Evolutionary conservation across 2,329 filamentous ascomycete genomes (phyloP).

Genomic region (Dothideomycetes sp.): DNA sequence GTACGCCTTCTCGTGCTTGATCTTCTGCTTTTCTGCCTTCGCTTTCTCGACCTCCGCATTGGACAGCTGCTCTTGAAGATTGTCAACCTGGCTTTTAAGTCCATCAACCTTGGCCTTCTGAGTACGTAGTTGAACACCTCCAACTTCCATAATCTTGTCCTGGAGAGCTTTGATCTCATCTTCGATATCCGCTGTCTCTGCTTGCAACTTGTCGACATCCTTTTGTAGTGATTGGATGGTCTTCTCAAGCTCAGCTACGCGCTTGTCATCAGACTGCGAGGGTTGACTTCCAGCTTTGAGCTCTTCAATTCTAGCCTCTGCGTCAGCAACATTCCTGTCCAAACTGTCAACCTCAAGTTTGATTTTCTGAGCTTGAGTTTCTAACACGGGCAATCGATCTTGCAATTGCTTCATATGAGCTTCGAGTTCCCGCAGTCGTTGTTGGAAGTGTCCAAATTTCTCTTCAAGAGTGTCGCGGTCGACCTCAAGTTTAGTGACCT

Average conservation of each 20-base stretch:
- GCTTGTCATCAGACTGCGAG: slow-evolving; percentile 68
- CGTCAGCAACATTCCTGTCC: slow-evolving; percentile 73
- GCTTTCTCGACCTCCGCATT: slow-evolving; percentile 78
- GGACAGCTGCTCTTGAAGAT: slow-evolving; percentile 72
- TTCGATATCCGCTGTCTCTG: slow-evolving; percentile 82
- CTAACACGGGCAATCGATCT: slow-evolving; percentile 70
- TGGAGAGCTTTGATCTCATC: slow-evolving; percentile 87
- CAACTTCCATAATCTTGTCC: slow-evolving; percentile 96
- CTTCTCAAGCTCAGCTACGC: slow-evolving; percentile 63
- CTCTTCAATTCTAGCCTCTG: slow-evolving; percentile 77
- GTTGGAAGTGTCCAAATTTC: slow-evolving; percentile 74
- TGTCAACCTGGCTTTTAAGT: slow-evolving; percentile 74
- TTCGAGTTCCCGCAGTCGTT: slow-evolving; percentile 74
- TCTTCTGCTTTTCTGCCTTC: slow-evolving; percentile 87
- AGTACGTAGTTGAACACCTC: slow-evolving; percentile 80
- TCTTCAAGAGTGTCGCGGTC: slow-evolving; percentile 79
- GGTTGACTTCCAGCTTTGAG: slow-evolving; percentile 71
- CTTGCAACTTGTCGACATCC: slow-evolving; percentile 69
- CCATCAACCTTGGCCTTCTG: slow-evolving; percentile 88
- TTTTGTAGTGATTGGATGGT: slow-evolving; percentile 65
- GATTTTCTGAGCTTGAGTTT: slow-evolving; percentile 88
- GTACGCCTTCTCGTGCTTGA: slow-evolving; percentile 77
- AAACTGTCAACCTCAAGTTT: slow-evolving; percentile 80
- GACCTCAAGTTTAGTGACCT: slow-evolving; percentile 75
- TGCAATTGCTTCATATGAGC: slow-evolving; percentile 60